Evolutionary conservation across 1,139 yeast genomes (phyloP).

Genomic region (Kodamaea fungicola): DNA sequence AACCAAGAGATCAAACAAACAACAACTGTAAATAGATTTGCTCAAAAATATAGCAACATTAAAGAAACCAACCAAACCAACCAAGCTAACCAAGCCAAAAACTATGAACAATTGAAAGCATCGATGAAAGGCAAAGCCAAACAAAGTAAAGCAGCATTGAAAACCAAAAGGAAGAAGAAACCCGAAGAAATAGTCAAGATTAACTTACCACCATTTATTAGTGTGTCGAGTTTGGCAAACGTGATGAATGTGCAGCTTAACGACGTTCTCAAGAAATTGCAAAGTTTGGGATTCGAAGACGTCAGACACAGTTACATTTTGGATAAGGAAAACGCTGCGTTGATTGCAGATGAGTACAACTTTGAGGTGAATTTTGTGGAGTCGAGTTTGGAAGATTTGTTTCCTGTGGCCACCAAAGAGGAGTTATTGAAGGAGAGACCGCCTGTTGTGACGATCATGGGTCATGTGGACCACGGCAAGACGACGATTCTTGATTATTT

Average conservation of each 20-base stretch:
- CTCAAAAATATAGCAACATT: conserved; percentile 16
- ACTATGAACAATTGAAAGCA: conserved; percentile 15
- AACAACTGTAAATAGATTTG: conserved; percentile 25
- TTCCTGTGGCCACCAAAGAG: conserved; percentile 42
- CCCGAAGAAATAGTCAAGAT: conserved; percentile 29
- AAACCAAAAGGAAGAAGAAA: conserved; percentile 13
- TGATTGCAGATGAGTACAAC: conserved; percentile 88
- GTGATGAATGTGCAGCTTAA: conserved; percentile 63
- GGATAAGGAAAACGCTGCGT: conserved; percentile 79
- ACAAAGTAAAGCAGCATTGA: conserved; percentile 1
- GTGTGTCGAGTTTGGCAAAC: conserved; percentile 74
- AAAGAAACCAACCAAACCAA: conserved; percentile 4
- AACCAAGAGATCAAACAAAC: background rate
- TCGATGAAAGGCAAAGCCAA: conserved; percentile 15
- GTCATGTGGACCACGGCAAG: conserved; percentile 98
- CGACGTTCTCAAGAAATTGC: conserved; percentile 55
- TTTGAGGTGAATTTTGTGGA: conserved; percentile 62
- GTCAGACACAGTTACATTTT: conserved; percentile 74
- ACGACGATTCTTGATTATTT: conserved; percentile 87
- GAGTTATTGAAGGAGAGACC: conserved; percentile 62
- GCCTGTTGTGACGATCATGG: conserved; percentile 97
- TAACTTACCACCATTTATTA: conserved; percentile 67
- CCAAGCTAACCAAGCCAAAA: conserved; percentile 11
- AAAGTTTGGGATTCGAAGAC: conserved; percentile 72
- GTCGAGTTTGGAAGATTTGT: conserved; percentile 61